Base-by-base conservation (phyloP, 176 grass and related monocot species). In the Ensete glaucum region DNA sequence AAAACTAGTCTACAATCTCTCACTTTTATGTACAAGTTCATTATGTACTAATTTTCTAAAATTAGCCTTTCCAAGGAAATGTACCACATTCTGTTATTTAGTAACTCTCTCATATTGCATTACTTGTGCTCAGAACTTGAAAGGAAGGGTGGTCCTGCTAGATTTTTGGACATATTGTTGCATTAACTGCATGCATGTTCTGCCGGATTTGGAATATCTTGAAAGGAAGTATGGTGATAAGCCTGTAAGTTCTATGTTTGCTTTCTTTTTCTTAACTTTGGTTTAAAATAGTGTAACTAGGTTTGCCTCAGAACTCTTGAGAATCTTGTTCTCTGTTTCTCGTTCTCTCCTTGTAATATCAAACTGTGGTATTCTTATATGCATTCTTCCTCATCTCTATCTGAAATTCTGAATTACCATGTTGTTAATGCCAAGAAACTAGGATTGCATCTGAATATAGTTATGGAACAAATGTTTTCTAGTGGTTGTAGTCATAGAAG, bases 141-240 rank as follows among this genome's bases (percentile, higher is more conserved):
- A 87, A 85, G 94, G 90, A 62, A 90, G 75, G 82, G 84, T 97
- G 43, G 90, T 97, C 56, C 72, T 97, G 19, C 82, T 97, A 78
- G 94, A 93, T 90, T 97, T 97, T 89, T 97, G 90, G 94, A 97
- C 90, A 25, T 97, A 93, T 83, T 97, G 94, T 77, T 97, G 90
- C 78, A 97, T 97, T 76, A 97, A 97, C 71, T 97, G 94, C 76
- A 97, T 97, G 94, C 94, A 97, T 91, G 90, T 97, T 52, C 76
- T 97, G 69, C 94, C 94, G 24, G 94, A 97, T 78, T 88, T 97
- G 62, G 90, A 97, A 54, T 97, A 80, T 80, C 75, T 97, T 65
- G 94, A 97, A 84, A 87, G 83, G 73, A 91, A 97, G 64, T 97
- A 93, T 80, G 88, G 81, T 54, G 77, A 97, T 71, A 90, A 93